Evolutionary conservation across 1,284 basidiomycete genomes (phyloP), one percentile per base, ranked within the genome.

Genomic region (Cystobasidium slooffiae): DNA sequence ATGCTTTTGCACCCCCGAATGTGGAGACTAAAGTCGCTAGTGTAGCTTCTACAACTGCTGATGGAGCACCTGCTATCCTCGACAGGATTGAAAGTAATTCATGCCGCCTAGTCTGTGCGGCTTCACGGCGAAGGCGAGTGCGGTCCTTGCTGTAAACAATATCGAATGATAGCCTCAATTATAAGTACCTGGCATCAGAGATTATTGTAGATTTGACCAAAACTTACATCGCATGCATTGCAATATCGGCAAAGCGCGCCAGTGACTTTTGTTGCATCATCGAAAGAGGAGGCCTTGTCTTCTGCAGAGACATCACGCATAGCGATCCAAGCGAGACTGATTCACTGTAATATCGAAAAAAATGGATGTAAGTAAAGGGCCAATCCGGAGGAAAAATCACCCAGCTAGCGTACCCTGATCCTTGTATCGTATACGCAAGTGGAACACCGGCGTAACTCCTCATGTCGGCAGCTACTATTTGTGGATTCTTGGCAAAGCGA

Each of bases 171-270:
- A n/a, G n/a, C n/a, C n/a, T n/a, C n/a, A n/a, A n/a, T n/a, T n/a
- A n/a, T n/a, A n/a, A n/a, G n/a, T n/a, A n/a, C n/a, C n/a, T n/a
- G n/a, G n/a, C n/a, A n/a, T n/a, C n/a, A n/a, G n/a, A n/a, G n/a
- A n/a, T n/a, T n/a, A n/a, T n/a, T n/a, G n/a, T n/a, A n/a, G n/a
- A n/a, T n/a, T n/a, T 20, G 53, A 31, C 6, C 53, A 31, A 55
- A 55, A 61, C 68, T 51, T 20, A 70, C 68, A 70, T 70, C 4
- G 58, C 58, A 24, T 70, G 68, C 37, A 70, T 46, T 6, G 55
- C 58, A 8, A 61, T 41, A 8, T 62, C 46, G 12, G 55, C 68
- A 22, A 70, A 70, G 24, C 58, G 39, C 6, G 24, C 22, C 8
- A 70, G 43, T n/a, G 47, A 59, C 6, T 20, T 51, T 20, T 46